Conservation (phyloP, 1,139 yeast species). For the Kodamaea sp. region DNA sequence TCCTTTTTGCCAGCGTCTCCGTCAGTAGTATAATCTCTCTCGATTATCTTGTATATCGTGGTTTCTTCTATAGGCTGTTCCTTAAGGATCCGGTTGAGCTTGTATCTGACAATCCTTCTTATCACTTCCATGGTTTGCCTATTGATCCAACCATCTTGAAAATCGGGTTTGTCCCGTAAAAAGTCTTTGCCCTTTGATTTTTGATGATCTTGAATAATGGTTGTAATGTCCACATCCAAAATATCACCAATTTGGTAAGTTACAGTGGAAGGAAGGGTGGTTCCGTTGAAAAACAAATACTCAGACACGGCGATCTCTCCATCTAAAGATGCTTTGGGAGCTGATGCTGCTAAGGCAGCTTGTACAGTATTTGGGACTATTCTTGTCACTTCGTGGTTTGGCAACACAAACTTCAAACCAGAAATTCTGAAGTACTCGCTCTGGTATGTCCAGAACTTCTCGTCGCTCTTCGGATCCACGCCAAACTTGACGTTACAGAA, state of each 20-base stretch:
- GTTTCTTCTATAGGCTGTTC: slow-evolving; percentile 43
- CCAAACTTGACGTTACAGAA: slow-evolving; percentile 83
- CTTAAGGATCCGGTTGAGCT: slow-evolving; percentile 55
- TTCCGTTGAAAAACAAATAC: slow-evolving; percentile 72
- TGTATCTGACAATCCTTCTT: slow-evolving; percentile 71
- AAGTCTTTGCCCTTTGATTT: slow-evolving; percentile 39
- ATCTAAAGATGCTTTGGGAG: background rate
- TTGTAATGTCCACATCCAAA: slow-evolving; percentile 60
- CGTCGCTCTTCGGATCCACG: slow-evolving; percentile 65
- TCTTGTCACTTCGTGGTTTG: slow-evolving; percentile 10
- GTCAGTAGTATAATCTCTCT: slow-evolving; percentile 38
- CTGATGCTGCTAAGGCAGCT: slow-evolving; percentile 33
- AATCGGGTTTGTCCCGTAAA: slow-evolving; percentile 44
- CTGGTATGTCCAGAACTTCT: slow-evolving; percentile 66
- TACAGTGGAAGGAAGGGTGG: slow-evolving; percentile 63
- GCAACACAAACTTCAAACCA: slow-evolving; percentile 25
- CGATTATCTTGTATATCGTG: slow-evolving; percentile 46
- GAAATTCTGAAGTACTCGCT: slow-evolving; percentile 77
- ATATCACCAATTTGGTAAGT: slow-evolving; percentile 85
- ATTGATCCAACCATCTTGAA: slow-evolving; percentile 76
- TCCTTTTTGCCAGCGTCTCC: slow-evolving; percentile 17
- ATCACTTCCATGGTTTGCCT: slow-evolving; percentile 62
- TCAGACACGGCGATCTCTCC: slow-evolving; percentile 35
- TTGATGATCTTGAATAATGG: slow-evolving; percentile 41
- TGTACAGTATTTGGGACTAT: slow-evolving; percentile 20